A percentile compares a stretch with the other conserved stretches of the same genome.
phyloP scores from a whole-genome alignment of 352 stramenopile genomes.

The Pythium brachiatum region DNA sequence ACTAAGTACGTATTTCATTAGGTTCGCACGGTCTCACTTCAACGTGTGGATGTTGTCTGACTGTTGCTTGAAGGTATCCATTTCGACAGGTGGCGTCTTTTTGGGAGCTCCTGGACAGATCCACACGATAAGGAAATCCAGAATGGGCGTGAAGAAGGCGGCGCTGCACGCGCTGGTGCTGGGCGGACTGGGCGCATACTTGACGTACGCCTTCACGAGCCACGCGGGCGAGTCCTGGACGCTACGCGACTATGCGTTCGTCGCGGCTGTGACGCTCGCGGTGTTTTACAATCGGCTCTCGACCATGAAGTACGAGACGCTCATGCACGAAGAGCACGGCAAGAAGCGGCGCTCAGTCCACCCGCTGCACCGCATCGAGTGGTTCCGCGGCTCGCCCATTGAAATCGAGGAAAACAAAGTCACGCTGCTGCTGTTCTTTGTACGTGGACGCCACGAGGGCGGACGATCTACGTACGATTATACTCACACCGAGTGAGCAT shows the following conservation, averaged over 20 bases:
- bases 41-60: constrained; percentile 9
- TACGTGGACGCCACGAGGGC: constrained; percentile 23
- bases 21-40: not conserved
- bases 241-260: constrained; percentile 61
- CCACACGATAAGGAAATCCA: too few relatives aligned
- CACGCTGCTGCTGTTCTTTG: constrained; percentile 77
- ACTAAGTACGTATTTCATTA: not conserved
- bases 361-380: constrained; percentile 47
- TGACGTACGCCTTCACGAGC: constrained; percentile 45
- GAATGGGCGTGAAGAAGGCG: constrained; percentile 18
- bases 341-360: constrained; percentile 22
- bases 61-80: constrained; percentile 11
- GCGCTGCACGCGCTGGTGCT: constrained; percentile 38
- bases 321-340: constrained; percentile 35
- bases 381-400: constrained; percentile 47
- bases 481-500: not conserved
- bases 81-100: not conserved
- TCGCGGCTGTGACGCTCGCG: constrained; percentile 46
- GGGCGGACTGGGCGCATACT: constrained; percentile 44
- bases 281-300: constrained; percentile 55
- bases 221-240: constrained; percentile 39
- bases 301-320: constrained; percentile 50
- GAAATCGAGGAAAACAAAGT: constrained; percentile 58
- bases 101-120: not conserved
- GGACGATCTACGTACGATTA: not conserved